Base-by-base conservation (phyloP, 2,329 filamentous ascomycete species). In the Epicoccum nigrum region DNA sequence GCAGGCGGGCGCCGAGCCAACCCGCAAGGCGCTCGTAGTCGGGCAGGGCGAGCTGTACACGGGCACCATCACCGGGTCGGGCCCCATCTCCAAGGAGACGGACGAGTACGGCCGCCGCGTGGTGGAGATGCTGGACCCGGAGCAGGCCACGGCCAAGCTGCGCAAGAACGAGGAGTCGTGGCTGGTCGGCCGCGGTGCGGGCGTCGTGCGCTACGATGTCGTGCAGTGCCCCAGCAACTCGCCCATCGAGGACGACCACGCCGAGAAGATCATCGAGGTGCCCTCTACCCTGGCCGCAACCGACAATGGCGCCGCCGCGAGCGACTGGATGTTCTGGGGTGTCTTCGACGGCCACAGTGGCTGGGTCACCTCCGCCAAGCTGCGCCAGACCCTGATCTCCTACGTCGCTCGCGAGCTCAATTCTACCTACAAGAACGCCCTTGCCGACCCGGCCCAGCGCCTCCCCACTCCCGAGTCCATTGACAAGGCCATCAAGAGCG, bases 311-410 rank as follows among this genome's bases (percentile, higher is more conserved):
- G 80, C 82, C 13, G 59, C 80, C 15, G 85, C 81, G 52, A 90
- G 84, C 55, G 95, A 99, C 74, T 99, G 94, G 94, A 97, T 97
- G 92, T 99, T 99, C 74, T 99, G 95, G 94, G 94, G 92, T 51
- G 92, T 99, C 15, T 99, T 97, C 74, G 94, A 99, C 70, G 94
- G 94, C 0, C 94, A 99, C 63, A 95, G 91, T 37, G 94, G 94
- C 62, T 99, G 94, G 94, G 97, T 94, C 4, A 99, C 94, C 6
- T 97, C 94, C 31, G 94, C 94, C 16, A 97, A 96, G 70, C 80
- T 99, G 52, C 89, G 94, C 51, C 92, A 99, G 74, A 88, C 89
- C 12, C 82, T 99, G 48, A 97, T 99, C 63, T 91, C 84, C 59
- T 96, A 90, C 67, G 94, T 99, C 38, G 93, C 92, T 21, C 86